Evolutionary conservation across 495 filamentous ascomycete species (phyloP), one percentile per base, ranked within the genome.

Genomic region (Neurospora terricola): DNA sequence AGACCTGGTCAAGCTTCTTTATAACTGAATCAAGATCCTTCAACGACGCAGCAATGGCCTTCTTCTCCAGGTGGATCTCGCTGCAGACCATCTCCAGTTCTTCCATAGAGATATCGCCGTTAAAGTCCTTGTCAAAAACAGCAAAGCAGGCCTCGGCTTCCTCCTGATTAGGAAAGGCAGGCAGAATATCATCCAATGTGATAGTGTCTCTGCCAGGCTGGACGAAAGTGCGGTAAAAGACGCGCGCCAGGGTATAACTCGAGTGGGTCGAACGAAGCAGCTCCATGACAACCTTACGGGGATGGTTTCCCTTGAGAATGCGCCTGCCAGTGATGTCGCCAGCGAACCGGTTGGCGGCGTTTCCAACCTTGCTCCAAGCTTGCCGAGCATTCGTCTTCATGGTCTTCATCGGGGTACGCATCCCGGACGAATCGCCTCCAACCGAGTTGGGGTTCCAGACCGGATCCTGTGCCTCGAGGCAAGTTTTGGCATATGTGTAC

Each of bases 11-110:
- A 9, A 98, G 87, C 80, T 96, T 97, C 68, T 90, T 88, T n/a
- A 98, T 93, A 23, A 98, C 96, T 2, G 94, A 97, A 80, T 98
- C 96, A 7, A 98, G 82, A 82, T 98, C 95, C 83, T 98, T 98
- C 59, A 98, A 82, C 0, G 93, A 96, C 0, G 95, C 95, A 2
- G 93, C 94, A 76, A 98, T 98, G 4, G 94, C 92, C 78, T 97
- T 98, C 76, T 95, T 92, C 83, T 98, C 96, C 9, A 94, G 89
- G 40, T 94, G 94, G 80, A 98, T 96, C 78, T 98, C 95, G 27
- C 95, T 94, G 81, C 94, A 97, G 9, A 95, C 93, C 34, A 93
- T 89, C 78, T 98, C 95, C 18, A 98, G 86, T 81, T 98, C 95
- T 72, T 96, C 93, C 90, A 97, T 96, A 8, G 93, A 96, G 59